These are phyloP conservation scores for Aquilaria sinensis DNA, from an alignment of 345 rosid species.

Conservation along the genomic window DNA sequence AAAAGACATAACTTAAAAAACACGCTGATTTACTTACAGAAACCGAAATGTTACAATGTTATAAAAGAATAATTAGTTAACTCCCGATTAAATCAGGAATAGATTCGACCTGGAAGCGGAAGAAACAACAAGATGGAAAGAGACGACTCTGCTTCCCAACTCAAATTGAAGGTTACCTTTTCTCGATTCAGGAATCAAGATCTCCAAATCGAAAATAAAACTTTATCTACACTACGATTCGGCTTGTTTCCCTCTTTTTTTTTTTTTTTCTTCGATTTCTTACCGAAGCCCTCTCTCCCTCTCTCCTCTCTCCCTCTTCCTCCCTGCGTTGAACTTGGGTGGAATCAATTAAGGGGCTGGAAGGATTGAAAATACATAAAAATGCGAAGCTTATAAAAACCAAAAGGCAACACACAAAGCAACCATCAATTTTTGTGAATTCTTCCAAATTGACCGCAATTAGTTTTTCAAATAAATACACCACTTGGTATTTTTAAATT, in stretches of 20 bases:
- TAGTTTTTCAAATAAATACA: no score
- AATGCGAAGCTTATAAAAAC: neutral
- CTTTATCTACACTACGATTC: constrained; percentile 13
- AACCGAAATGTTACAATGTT: constrained; percentile 23
- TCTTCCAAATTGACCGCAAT: neutral
- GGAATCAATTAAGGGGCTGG: constrained; percentile 17
- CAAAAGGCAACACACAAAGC: neutral
- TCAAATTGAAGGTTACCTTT: constrained; percentile 18
- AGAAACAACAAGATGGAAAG: neutral
- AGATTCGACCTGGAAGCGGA: constrained; percentile 8
- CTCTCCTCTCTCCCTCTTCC: constrained; percentile 21
- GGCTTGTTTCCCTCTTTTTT: neutral
- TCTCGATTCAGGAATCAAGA: constrained; percentile 25
- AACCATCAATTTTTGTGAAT: neutral
- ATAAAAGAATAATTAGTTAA: constrained; percentile 13
- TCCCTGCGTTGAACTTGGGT: constrained; percentile 15
- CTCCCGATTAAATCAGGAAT: neutral
- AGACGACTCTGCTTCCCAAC: neutral
- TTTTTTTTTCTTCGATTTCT: neutral
- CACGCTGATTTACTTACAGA: neutral
- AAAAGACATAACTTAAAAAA: neutral
- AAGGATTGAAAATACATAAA: constrained; percentile 6
- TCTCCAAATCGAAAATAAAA: constrained; percentile 23
- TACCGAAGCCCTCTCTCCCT: constrained; percentile 8
- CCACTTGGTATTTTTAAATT: no score